Base-by-base conservation (phyloP, 305 asterid genomes). In the Lippia alba region DNA sequence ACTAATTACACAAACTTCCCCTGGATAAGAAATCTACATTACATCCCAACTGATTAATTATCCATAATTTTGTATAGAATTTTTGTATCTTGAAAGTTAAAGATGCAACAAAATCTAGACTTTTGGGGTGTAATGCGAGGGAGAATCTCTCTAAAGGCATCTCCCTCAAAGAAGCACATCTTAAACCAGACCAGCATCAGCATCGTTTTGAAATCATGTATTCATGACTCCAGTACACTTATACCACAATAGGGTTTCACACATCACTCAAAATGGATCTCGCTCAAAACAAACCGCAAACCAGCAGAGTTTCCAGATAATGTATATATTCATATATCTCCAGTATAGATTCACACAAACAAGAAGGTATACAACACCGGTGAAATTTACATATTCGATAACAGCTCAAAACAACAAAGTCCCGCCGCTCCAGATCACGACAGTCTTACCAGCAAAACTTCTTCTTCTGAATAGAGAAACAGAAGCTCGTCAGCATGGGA, bases 401-500 rank as follows among this genome's bases (percentile, higher is more conserved):
- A 54, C 61, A 24, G 39, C 75, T 74, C 72, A 4, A 24, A 61
- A 48, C 57, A 16, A 60, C 39, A 0, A 51, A 51, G 70, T 24
- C 30, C 61, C 60, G 63, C 70, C 33, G 40, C 57, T 51, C 63
- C 33, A 36, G 73, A 36, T 14, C 44, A 16, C 9, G 66, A 72
- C 69, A 65, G 46, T 70, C 79, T 86, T 70, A 89, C 88, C 92
- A 89, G 91, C 98, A 94, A 61, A 73, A 91, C 87, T 80, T 89
- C 89, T 89, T 91, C 81, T 91, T 91, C 97, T 94, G 94, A 78
- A 82, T 33, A 69, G 60, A 75, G 48, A 55, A 74, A 55, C 40
- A 61, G 64, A 69, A 11, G 44, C 18, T 11, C 5, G 19, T 70
- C 16, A 81, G 77, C 53, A 59, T 53, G 33, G 14, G 14, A 59